Percentiles rank a stretch among this genome's conserved stretches.
Evolutionary conservation across 2,329 filamentous ascomycete species (phyloP).

Genomic region (Sporothrix globosa): DNA sequence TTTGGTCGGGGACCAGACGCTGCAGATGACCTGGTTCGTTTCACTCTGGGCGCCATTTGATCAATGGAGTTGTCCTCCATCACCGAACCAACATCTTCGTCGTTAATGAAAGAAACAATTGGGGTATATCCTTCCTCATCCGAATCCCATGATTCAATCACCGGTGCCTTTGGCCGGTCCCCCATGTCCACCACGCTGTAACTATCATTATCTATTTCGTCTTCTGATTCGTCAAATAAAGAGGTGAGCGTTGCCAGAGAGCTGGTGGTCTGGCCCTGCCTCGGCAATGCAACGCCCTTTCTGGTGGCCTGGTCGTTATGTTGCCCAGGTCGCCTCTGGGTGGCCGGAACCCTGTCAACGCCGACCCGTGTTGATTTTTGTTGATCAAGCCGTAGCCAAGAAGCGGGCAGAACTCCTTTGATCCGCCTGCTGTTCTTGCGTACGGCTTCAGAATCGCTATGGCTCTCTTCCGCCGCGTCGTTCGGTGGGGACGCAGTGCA

Average conservation of each 20-base stretch:
- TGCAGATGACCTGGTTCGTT: slow-evolving; percentile 45
- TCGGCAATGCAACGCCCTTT: slow-evolving; percentile 57
- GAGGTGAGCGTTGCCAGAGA: slow-evolving; percentile 42
- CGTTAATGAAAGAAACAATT: slow-evolving; percentile 48
- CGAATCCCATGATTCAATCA: slow-evolving; percentile 17
- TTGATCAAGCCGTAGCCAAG: slow-evolving; percentile 65
- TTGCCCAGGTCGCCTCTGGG: slow-evolving; percentile 41
- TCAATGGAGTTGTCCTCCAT: slow-evolving; percentile 59
- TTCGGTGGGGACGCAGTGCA: slow-evolving; percentile 27
- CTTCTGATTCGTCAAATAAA: slow-evolving; percentile 51
- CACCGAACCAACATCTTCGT: slow-evolving; percentile 50
- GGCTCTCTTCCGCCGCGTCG: slow-evolving; percentile 37
- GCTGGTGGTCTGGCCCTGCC: slow-evolving; percentile 41
- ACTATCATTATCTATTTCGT: slow-evolving; percentile 37
- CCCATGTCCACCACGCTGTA: slow-evolving; percentile 36
- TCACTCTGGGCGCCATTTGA: slow-evolving; percentile 52
- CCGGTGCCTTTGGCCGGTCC: background rate
- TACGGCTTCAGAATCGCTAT: slow-evolving; percentile 50
- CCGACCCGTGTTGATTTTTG: slow-evolving; percentile 43
- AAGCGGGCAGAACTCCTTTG: slow-evolving; percentile 66
- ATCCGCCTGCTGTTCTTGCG: slow-evolving; percentile 52
- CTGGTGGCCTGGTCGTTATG: slow-evolving; percentile 47
- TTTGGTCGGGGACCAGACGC: slow-evolving; percentile 41
- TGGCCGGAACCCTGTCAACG: slow-evolving; percentile 32
- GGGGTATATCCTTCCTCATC: slow-evolving; percentile 31